Conservation (phyloP, 495 filamentous ascomycete species). For the Glarea lozoyensis region DNA sequence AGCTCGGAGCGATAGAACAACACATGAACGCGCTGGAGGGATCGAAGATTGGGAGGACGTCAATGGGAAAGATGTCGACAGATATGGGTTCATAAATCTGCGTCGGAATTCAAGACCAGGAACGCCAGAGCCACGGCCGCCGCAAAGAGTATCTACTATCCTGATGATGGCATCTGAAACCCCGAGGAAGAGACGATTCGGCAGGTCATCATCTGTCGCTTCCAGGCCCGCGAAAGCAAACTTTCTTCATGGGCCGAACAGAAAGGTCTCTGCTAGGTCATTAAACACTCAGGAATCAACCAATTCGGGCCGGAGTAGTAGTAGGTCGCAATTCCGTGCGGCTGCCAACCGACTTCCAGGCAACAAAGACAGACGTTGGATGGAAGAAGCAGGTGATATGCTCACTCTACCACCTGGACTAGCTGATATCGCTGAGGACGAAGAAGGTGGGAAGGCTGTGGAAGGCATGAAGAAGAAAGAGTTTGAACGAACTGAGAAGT, state of each 20-base stretch:
- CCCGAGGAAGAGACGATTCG: conserved; percentile 48
- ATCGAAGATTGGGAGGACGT: conserved; percentile 95
- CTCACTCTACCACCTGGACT: conserved; percentile 67
- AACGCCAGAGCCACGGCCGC: conserved; percentile 37
- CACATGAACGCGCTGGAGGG: conserved; percentile 60
- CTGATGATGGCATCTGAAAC: conserved; percentile 55
- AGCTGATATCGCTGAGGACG: conserved; percentile 49
- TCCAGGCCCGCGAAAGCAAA: conserved; percentile 21
- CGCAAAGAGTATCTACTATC: conserved; percentile 56
- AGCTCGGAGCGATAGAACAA: conserved; percentile 18
- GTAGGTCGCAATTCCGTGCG: conserved; percentile 49
- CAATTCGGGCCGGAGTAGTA: conserved; percentile 35
- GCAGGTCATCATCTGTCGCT: conserved; percentile 38
- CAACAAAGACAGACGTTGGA: conserved; percentile 61
- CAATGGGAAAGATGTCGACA: conserved; percentile 76
- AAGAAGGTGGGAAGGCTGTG: conserved; percentile 45
- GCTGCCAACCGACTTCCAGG: conserved; percentile 69
- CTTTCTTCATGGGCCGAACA: conserved; percentile 25
- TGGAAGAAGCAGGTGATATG: conserved; percentile 88
- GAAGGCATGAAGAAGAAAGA: conserved; percentile 68
- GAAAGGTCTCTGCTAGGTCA: conserved; percentile 43
- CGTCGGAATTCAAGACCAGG: conserved; percentile 14
- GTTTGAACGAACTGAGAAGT: conserved; percentile 80
- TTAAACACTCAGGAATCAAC: conserved; percentile 41
- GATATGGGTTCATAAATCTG: conserved; percentile 82